Conservation (phyloP, 805 yeast genomes). For the Lipomyces sp. region DNA sequence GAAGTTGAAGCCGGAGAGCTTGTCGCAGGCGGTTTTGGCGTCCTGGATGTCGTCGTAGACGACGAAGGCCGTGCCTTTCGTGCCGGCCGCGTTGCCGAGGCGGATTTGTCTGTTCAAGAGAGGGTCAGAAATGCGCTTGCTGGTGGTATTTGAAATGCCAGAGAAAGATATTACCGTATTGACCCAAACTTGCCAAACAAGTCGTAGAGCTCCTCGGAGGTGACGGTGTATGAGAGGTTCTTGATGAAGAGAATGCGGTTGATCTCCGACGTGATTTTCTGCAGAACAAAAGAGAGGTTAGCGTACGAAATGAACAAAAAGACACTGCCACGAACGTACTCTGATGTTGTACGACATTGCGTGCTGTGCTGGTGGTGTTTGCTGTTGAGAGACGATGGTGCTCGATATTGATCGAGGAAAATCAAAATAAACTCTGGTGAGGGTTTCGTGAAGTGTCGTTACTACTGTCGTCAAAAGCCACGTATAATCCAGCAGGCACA, state of each 20-base stretch:
- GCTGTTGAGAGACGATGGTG: background rate
- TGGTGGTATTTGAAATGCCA: background rate
- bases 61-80: slow-evolving; percentile 54
- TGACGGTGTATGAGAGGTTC: slow-evolving; percentile 54
- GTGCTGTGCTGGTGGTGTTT: background rate
- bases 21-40: slow-evolving; percentile 53
- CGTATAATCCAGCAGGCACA: too few species aligned
- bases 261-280: slow-evolving; percentile 26
- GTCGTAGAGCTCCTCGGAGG: slow-evolving; percentile 48
- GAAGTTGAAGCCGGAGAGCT: slow-evolving; percentile 57
- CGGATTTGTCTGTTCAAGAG: slow-evolving; percentile 50
- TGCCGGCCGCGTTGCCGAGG: slow-evolving; percentile 40
- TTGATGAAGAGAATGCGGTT: slow-evolving; percentile 49
- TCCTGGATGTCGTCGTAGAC: slow-evolving; percentile 49
- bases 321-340: too few species aligned
- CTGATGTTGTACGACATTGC: slow-evolving; percentile 1
- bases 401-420: too few species aligned
- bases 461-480: too few species aligned
- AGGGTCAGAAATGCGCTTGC: background rate
- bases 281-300: too few species aligned
- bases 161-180: slow-evolving; percentile 34
- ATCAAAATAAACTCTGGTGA: too few species aligned
- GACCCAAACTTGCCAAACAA: slow-evolving; percentile 56
- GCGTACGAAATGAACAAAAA: too few species aligned
- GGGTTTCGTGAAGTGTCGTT: too few species aligned